These are phyloP conservation scores for Hemerocallis citrina DNA, from an alignment of 106 monocot species.

Conservation along the genomic window DNA sequence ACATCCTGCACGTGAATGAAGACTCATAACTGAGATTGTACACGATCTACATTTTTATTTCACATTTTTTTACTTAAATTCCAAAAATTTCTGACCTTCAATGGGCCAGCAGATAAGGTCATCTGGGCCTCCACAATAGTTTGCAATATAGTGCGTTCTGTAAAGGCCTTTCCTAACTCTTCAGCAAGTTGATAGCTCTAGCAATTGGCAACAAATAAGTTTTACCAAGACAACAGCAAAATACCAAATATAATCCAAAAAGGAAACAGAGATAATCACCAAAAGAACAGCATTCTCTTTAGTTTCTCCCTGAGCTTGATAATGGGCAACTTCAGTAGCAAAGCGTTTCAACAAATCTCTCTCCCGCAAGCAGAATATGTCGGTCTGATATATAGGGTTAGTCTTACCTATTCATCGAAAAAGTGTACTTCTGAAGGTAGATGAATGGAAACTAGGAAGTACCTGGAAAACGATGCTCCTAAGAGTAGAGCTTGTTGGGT, in stretches of 20 bases:
- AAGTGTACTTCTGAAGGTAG: background rate
- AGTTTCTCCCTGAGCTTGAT: conserved; percentile 57
- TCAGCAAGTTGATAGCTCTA: conserved; percentile 84
- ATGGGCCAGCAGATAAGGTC: conserved; percentile 25
- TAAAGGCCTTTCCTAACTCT: conserved; percentile 75
- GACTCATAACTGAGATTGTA: background rate
- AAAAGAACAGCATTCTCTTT: conserved; percentile 57
- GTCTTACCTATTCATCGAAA: background rate
- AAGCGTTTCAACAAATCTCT: conserved; percentile 58
- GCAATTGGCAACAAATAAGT: background rate
- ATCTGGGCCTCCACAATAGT: conserved; percentile 39
- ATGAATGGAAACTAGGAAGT: background rate
- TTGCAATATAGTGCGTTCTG: conserved; percentile 65
- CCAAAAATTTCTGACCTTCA: conserved; percentile 31
- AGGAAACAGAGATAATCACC: conserved; percentile 22
- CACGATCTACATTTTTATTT: background rate
- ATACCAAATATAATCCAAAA: background rate
- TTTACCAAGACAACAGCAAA: background rate
- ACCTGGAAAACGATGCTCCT: conserved; percentile 81
- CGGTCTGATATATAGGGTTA: conserved; percentile 8
- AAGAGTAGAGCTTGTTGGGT: conserved; percentile 37
- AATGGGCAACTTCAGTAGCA: conserved; percentile 48
- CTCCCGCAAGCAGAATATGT: conserved; percentile 71
- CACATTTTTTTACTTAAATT: background rate
- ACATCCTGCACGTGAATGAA: conserved; percentile 44